A percentile compares a stretch with the other conserved stretches of the same genome.
Conservation (phyloP, 1,284 basidiomycete species). For the Malassezia psittaci region DNA sequence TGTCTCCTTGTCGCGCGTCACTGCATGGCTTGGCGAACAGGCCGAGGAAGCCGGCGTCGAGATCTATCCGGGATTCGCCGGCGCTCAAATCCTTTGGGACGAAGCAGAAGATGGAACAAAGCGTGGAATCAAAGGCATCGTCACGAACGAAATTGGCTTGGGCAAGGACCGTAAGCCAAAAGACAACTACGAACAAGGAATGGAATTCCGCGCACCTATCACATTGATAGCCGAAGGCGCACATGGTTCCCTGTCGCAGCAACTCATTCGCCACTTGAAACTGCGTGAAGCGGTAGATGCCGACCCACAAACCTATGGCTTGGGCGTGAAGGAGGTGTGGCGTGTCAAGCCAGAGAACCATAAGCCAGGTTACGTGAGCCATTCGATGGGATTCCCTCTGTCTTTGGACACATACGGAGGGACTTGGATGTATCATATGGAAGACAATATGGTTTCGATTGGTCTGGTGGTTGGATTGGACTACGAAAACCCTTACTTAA, state of each 20-base stretch:
- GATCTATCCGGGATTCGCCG: conserved; percentile 93
- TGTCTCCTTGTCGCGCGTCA: conserved; percentile 75
- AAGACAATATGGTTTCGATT: conserved; percentile 75
- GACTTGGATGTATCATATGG: conserved; percentile 92
- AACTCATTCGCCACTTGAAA: conserved; percentile 66
- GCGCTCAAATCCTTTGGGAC: conserved; percentile 67
- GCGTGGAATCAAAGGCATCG: conserved; percentile 63
- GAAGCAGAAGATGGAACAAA: conserved; percentile 56
- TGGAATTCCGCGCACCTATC: conserved; percentile 88
- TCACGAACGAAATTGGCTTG: conserved; percentile 90
- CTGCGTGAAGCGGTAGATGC: conserved; percentile 58
- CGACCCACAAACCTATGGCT: conserved; percentile 90
- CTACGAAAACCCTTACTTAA: conserved; percentile 86
- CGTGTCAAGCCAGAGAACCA: conserved; percentile 68
- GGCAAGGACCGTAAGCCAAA: conserved; percentile 70
- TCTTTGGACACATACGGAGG: conserved; percentile 81
- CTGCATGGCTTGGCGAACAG: conserved; percentile 77
- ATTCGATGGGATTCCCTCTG: conserved; percentile 90
- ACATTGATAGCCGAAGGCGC: conserved; percentile 94
- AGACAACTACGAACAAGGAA: conserved; percentile 85
- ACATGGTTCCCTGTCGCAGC: conserved; percentile 80
- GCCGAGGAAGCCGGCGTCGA: conserved; percentile 88
- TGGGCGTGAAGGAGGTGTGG: conserved; percentile 98
- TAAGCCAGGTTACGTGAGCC: conserved; percentile 73
- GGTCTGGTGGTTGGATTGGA: conserved; percentile 90